A percentile compares a stretch with the other conserved stretches of the same genome.
Evolutionary conservation across 805 yeast species (phyloP).

Genomic region (Cyberlindnera mississippiensis): DNA sequence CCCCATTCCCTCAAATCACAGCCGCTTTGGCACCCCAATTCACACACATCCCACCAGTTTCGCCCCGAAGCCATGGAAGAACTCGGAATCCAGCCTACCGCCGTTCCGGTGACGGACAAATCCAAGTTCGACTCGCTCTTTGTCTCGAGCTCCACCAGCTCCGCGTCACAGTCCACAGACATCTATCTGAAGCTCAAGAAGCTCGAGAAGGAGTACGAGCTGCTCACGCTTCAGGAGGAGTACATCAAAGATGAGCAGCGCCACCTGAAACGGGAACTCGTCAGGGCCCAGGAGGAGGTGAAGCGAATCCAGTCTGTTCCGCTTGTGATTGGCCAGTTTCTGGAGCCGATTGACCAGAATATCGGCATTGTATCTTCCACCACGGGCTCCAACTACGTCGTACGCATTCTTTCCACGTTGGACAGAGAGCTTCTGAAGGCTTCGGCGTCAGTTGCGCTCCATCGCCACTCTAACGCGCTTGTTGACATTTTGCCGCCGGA

Average conservation of each 20-base stretch:
- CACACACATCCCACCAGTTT: not conserved
- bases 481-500: constrained; percentile 98
- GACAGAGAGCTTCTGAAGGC: constrained; percentile 94
- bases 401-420: constrained; percentile 87
- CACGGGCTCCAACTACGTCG: constrained; percentile 96
- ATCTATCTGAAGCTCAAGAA: constrained; percentile 81
- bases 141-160: constrained; percentile 18
- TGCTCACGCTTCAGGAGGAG: constrained; percentile 85
- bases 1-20: not conserved
- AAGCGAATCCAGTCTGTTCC: constrained; percentile 97
- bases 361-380: constrained; percentile 97
- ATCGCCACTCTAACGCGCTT: constrained; percentile 96
- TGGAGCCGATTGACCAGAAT: constrained; percentile 95
- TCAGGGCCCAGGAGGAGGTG: constrained; percentile 97
- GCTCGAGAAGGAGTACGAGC: constrained; percentile 85
- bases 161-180: constrained; percentile 37
- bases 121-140: constrained; percentile 29
- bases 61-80: constrained; percentile 67
- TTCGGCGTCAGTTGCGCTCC: constrained; percentile 92
- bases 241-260: constrained; percentile 98
- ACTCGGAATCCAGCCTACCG: constrained; percentile 45
- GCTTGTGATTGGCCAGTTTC: constrained; percentile 93
- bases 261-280: constrained; percentile 87
- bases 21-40: not conserved
- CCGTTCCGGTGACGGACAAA: constrained; percentile 31